phyloP scores from a whole-genome alignment of 495 filamentous ascomycete species.

The Xylaria venustula region DNA sequence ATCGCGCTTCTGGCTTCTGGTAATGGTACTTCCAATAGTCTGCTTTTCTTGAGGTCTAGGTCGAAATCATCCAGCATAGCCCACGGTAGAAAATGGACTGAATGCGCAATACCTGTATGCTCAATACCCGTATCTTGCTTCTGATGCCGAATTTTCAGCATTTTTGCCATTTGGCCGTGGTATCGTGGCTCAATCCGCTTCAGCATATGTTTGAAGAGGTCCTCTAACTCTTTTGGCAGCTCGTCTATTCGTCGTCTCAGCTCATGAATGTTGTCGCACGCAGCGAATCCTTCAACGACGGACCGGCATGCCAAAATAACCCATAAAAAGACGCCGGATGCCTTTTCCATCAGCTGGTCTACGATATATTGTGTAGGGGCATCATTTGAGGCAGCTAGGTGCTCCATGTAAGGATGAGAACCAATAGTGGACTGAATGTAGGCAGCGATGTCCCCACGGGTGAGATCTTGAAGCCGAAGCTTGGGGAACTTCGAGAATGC shows the following conservation, averaged over 20 bases:
- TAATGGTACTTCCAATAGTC: too few relatives aligned
- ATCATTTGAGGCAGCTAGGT: not conserved
- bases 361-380: conserved; percentile 2
- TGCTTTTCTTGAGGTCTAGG: too few relatives aligned
- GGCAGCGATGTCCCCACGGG: conserved; percentile 25
- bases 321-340: conserved; percentile 45
- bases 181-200: too few relatives aligned
- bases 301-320: conserved; percentile 26
- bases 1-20: not conserved
- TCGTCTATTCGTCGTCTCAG: conserved; percentile 13
- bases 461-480: conserved; percentile 23
- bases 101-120: too few relatives aligned
- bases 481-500: conserved; percentile 24
- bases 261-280: conserved; percentile 16
- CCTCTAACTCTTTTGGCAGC: conserved; percentile 21
- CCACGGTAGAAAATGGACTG: too few relatives aligned
- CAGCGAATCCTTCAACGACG: conserved; percentile 15
- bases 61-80: too few relatives aligned
- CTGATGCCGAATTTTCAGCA: too few relatives aligned
- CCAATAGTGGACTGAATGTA: conserved; percentile 23
- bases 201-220: conserved; percentile 21
- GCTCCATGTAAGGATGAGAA: not conserved
- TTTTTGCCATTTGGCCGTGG: too few relatives aligned
- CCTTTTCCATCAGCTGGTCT: conserved; percentile 23
- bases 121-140: too few relatives aligned